These are phyloP conservation scores for Sporobolomyces roseus DNA, from an alignment of 768 basidiomycete genomes.

Conservation along the genomic window DNA sequence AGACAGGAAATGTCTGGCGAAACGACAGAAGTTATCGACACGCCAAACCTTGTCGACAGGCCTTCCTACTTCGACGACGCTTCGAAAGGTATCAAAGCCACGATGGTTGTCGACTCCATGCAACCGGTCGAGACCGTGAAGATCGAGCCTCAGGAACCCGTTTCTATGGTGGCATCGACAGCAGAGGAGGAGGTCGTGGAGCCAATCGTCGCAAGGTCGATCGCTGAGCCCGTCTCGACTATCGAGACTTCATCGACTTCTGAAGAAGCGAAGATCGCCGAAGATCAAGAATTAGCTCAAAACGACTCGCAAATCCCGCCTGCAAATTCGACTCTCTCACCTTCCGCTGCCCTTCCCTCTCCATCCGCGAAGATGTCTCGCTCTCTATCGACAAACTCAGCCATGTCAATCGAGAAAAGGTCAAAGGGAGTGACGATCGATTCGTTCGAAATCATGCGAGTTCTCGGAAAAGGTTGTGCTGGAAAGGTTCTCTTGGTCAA, in stretches of 20 bases:
- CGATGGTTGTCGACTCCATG: conserved; percentile 1
- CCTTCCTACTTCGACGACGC: background rate
- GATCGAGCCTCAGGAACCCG: too few relatives aligned
- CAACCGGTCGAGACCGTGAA: background rate
- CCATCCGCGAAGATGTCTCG: conserved; percentile 9
- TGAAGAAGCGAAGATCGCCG: too few relatives aligned
- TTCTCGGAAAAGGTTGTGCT: conserved; percentile 94
- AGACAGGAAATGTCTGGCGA: conserved; percentile 9
- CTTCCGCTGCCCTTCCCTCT: background rate
- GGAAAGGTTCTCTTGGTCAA: conserved; percentile 87
- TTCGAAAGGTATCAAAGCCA: too few relatives aligned
- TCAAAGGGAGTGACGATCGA: conserved; percentile 59
- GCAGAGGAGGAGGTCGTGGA: too few relatives aligned
- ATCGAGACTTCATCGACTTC: too few relatives aligned
- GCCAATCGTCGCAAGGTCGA: too few relatives aligned
- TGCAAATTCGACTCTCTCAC: background rate
- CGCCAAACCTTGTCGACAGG: background rate
- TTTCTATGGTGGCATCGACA: too few relatives aligned
- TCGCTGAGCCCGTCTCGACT: too few relatives aligned
- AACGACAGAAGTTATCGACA: conserved; percentile 21
- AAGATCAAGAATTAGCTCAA: too few relatives aligned
- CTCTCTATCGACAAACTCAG: conserved; percentile 8
- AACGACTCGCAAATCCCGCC: background rate
- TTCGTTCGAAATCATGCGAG: conserved; percentile 96
- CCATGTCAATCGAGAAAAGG: conserved; percentile 54